Conservation (phyloP, 768 basidiomycete genomes). For the Tulasnella calospora region DNA sequence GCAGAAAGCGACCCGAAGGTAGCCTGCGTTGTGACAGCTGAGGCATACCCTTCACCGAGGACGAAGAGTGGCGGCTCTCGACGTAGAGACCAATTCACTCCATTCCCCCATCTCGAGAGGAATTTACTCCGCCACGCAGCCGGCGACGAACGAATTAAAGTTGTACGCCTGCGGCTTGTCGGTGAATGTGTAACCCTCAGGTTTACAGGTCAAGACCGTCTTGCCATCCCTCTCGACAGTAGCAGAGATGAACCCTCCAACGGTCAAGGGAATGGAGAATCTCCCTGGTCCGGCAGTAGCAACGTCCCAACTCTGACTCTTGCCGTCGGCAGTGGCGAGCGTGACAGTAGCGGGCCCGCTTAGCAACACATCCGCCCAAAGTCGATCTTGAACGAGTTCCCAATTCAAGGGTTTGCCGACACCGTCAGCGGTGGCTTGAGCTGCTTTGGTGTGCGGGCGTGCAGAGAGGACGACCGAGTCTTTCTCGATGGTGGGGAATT, state of each 20-base stretch:
- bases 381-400: conserved; percentile 29
- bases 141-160: conserved; percentile 27
- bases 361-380: conserved; percentile 32
- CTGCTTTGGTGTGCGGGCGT: conserved; percentile 33
- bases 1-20: neutral
- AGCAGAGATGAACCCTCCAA: conserved; percentile 25
- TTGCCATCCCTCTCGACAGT: conserved; percentile 30
- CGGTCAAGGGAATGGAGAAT: conserved; percentile 13
- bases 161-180: conserved; percentile 30
- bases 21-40: neutral
- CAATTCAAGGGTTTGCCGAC: conserved; percentile 27
- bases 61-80: neutral
- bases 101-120: neutral
- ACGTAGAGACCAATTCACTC: neutral
- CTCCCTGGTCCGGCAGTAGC: conserved; percentile 22
- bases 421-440: conserved; percentile 28
- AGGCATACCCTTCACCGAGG: neutral
- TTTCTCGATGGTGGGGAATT: conserved; percentile 32
- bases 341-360: conserved; percentile 26
- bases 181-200: conserved; percentile 28
- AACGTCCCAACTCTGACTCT: conserved; percentile 30
- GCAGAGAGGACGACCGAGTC: conserved; percentile 32
- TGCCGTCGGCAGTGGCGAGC: conserved; percentile 30
- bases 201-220: conserved; percentile 29
- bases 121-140: neutral